A percentile compares a stretch with the other conserved stretches of the same genome.
Conservation (phyloP, 2,329 filamentous ascomycete species). For the Arachnopeziza araneosa region DNA sequence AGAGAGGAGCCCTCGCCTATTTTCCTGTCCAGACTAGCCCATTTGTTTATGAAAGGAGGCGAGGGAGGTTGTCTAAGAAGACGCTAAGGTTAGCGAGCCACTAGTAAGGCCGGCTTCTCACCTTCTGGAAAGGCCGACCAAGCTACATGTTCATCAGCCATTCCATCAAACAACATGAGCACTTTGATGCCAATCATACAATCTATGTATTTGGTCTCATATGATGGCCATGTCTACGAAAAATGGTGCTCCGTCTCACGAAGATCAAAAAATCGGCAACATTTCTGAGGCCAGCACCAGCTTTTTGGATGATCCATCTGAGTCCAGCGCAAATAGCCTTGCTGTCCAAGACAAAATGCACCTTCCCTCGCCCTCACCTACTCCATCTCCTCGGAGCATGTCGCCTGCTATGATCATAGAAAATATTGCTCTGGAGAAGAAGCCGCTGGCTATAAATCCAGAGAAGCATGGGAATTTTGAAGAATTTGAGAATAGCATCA, state of each 20-base stretch:
- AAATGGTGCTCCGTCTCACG: neutral
- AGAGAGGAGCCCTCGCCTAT: too few species aligned
- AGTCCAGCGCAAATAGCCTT: neutral
- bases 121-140: neutral
- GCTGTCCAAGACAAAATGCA: slow-evolving; percentile 17
- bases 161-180: neutral
- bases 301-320: neutral
- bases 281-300: neutral
- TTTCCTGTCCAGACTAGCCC: too few species aligned
- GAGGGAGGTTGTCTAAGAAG: too few species aligned
- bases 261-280: neutral
- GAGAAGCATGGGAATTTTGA: slow-evolving; percentile 14
- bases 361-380: slow-evolving; percentile 25
- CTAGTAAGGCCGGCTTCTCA: neutral
- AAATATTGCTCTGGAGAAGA: slow-evolving; percentile 9
- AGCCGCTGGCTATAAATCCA: slow-evolving; percentile 5
- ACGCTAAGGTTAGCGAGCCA: too few species aligned
- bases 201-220: neutral
- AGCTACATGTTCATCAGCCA: neutral
- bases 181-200: neutral
- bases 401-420: slow-evolving; percentile 17
- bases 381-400: slow-evolving; percentile 21
- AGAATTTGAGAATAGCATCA: slow-evolving; percentile 14
- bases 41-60: too few species aligned
- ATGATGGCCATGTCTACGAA: neutral